Base-by-base conservation (phyloP, 2,329 filamentous ascomycete genomes). In the Colletotrichum filicis region DNA sequence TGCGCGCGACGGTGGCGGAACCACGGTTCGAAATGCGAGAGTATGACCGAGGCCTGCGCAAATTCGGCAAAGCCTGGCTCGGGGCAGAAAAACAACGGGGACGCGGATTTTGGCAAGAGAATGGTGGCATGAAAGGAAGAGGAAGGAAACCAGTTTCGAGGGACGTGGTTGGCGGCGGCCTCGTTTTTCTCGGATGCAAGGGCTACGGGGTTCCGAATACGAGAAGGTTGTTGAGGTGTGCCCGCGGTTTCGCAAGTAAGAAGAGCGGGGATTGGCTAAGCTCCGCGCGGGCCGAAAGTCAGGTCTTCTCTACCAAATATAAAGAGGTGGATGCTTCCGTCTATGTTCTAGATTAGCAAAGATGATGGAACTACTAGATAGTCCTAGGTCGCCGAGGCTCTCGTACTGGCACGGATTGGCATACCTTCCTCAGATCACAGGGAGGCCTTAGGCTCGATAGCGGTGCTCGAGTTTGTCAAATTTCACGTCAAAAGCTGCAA, bases 111-210 rank as follows among this genome's bases (percentile, higher is more conserved):
- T 16, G 32, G 32, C 32, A 19, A 49, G 8, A 49, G 19, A 49
- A 49, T n/a, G 35, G 35, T 49, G 53, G 59, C 30, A 53, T 55
- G 60, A 69, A 61, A 53, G 64, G 70, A 59, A 65, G 70, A 42
- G 37, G 66, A 71, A 66, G 37, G 60, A 73, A 62, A 66, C 60
- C 49, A 60, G 22, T 28, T 57, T 57, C 66, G 35, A 22, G 60
- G 56, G 30, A 57, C 35, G 66, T 70, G 66, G 71, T 73, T 73
- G 71, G 61, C 71, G 60, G 71, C 60, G 32, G 14, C 32, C 71
- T 73, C 71, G 71, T 71, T 73, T 70, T 71, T 66, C 60, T 73
- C 66, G 71, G 71, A 73, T 71, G 61, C 66, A 70, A 37, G 26
- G 42, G 26, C 32, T 32, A 30, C 57, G 16, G 60, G 4, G 22